Conservation (phyloP, 305 asterid genomes). For the Solanum hybrid region DNA sequence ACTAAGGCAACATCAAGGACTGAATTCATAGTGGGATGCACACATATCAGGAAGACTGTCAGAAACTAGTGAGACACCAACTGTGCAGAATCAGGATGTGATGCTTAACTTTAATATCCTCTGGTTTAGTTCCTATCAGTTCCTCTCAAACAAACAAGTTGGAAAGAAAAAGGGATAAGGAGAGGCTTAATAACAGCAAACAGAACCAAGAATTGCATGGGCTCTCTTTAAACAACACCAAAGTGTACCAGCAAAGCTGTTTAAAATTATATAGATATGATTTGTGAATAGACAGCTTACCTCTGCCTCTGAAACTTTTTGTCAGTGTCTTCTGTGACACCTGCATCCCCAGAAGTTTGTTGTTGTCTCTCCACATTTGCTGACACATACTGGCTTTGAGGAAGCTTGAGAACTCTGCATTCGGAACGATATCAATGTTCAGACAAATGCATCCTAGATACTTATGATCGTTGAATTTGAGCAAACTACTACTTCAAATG, state of each 20-base stretch:
- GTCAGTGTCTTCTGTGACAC: slow-evolving; percentile 30
- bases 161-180: background rate
- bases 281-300: slow-evolving; percentile 16
- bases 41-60: background rate
- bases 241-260: background rate
- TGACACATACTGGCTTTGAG: slow-evolving; percentile 53
- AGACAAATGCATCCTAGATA: background rate
- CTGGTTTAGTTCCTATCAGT: background rate
- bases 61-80: background rate
- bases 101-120: background rate
- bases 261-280: background rate
- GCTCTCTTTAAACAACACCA: background rate
- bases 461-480: background rate
- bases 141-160: background rate
- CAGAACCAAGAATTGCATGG: background rate
- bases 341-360: slow-evolving; percentile 28
- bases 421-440: slow-evolving; percentile 7
- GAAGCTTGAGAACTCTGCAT: slow-evolving; percentile 64
- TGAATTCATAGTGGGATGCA: background rate
- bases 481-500: background rate
- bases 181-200: background rate
- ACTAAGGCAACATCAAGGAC: background rate
- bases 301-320: slow-evolving; percentile 33
- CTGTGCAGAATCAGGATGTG: background rate
- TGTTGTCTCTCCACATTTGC: slow-evolving; percentile 32